phyloP scores from a whole-genome alignment of 2,329 filamentous ascomycete genomes.

The Cordyceps cicadae region DNA sequence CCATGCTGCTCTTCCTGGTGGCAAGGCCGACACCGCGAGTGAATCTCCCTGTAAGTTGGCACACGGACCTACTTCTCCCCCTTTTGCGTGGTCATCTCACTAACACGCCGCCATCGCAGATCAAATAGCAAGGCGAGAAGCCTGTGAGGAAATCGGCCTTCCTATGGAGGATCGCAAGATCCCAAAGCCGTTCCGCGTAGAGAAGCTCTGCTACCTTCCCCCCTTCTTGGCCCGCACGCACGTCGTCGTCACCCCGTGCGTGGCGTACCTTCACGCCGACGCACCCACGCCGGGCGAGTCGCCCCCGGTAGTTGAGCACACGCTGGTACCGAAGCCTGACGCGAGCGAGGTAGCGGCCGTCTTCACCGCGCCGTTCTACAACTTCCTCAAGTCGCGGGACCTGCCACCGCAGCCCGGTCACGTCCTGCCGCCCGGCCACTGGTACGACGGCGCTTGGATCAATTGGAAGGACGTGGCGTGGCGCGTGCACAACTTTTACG shows the following conservation, averaged over 20 bases:
- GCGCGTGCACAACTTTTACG: conserved; percentile 86
- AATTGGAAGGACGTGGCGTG: conserved; percentile 71
- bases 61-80: not conserved
- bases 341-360: conserved; percentile 89
- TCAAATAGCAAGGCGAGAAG: conserved; percentile 81
- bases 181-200: conserved; percentile 70
- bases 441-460: conserved; percentile 82
- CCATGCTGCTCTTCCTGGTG: conserved; percentile 79
- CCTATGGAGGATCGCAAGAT: conserved; percentile 61
- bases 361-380: conserved; percentile 80
- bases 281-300: conserved; percentile 27
- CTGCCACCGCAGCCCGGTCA: conserved; percentile 35
- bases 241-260: conserved; percentile 65
- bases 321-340: conserved; percentile 71
- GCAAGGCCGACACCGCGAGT: conserved; percentile 52
- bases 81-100: not conserved
- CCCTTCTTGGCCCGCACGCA: conserved; percentile 66
- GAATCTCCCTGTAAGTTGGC: conserved; percentile 50
- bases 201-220: conserved; percentile 80
- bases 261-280: conserved; percentile 66
- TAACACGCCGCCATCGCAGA: conserved; percentile 33
- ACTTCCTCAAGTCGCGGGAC: conserved; percentile 62
- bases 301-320: conserved; percentile 51
- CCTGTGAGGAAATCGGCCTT: conserved; percentile 87
- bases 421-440: conserved; percentile 47